These are phyloP conservation scores for Dispira simplex DNA, from an alignment of 192 early-diverging fungal genomes.

Conservation along the genomic window DNA sequence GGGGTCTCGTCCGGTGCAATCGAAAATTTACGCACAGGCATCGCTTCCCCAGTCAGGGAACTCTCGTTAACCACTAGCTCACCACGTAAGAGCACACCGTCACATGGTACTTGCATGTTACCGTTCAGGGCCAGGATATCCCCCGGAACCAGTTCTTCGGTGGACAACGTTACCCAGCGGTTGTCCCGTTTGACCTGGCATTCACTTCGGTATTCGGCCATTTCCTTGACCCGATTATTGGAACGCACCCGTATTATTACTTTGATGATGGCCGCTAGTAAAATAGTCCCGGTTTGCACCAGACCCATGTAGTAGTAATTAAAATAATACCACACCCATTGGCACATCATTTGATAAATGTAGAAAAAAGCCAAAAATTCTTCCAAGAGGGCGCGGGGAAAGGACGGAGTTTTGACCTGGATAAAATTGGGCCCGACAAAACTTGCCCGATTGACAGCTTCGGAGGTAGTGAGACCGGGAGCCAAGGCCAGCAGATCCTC, in stretches of 20 bases:
- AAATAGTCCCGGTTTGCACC: slow-evolving; percentile 37
- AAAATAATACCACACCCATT: slow-evolving; percentile 55
- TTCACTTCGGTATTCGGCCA: slow-evolving; percentile 33
- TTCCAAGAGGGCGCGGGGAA: slow-evolving; percentile 27
- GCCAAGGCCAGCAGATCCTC: slow-evolving; percentile 22
- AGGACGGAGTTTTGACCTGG: slow-evolving; percentile 30
- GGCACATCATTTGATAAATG: slow-evolving; percentile 48
- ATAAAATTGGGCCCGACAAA: slow-evolving; percentile 53
- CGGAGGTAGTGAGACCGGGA: slow-evolving; percentile 30
- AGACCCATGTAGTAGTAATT: slow-evolving; percentile 44
- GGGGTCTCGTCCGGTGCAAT: slow-evolving; percentile 32
- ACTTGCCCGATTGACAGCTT: slow-evolving; percentile 34
- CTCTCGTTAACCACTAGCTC: slow-evolving; percentile 60
- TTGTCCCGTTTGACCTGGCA: slow-evolving; percentile 40
- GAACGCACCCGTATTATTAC: slow-evolving; percentile 31
- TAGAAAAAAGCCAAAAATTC: slow-evolving; percentile 45
- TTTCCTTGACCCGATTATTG: slow-evolving; percentile 35
- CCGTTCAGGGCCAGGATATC: slow-evolving; percentile 36
- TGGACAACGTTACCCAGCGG: slow-evolving; percentile 33
- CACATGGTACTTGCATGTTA: slow-evolving; percentile 39
- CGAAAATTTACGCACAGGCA: slow-evolving; percentile 62
- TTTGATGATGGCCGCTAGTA: slow-evolving; percentile 39
- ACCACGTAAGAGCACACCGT: slow-evolving; percentile 49
- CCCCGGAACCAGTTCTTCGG: slow-evolving; percentile 48
- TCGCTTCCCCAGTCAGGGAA: slow-evolving; percentile 62